A percentile compares a stretch with the other conserved stretches of the same genome.
phyloP scores from a whole-genome alignment of 768 basidiomycete species.

The Boletus coccyginus region DNA sequence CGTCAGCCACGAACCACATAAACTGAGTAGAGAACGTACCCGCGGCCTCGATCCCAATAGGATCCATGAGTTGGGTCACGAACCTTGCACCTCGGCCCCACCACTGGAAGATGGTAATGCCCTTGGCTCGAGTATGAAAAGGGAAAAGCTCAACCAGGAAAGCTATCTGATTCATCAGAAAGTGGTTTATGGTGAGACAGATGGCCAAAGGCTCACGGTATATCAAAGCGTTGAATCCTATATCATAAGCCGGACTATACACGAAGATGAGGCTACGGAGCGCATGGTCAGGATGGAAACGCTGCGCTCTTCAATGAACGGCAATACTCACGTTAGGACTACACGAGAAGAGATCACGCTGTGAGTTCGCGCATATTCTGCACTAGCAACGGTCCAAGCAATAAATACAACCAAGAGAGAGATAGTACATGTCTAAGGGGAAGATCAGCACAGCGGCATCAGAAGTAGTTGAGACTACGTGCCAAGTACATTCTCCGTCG shows the following conservation, averaged over 20 bases:
- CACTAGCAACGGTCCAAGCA: conserved; percentile 17
- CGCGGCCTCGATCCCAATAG: conserved; percentile 14
- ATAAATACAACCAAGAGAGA: conserved; percentile 14
- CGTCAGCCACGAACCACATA: background rate
- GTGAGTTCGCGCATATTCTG: conserved; percentile 8
- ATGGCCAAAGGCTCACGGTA: background rate
- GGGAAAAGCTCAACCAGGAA: conserved; percentile 71
- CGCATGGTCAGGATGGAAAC: background rate
- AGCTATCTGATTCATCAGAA: conserved; percentile 32
- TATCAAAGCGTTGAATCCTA: conserved; percentile 6
- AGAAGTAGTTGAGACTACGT: too few relatives aligned
- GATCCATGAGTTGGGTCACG: conserved; percentile 13
- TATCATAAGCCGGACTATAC: background rate
- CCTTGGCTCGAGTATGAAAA: conserved; percentile 57
- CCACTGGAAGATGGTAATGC: conserved; percentile 60
- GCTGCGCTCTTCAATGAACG: background rate
- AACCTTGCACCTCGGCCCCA: conserved; percentile 41
- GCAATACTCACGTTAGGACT: conserved; percentile 9
- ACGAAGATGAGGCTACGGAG: conserved; percentile 10
- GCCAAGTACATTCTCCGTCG: too few relatives aligned
- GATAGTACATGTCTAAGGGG: conserved; percentile 3
- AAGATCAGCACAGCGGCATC: background rate
- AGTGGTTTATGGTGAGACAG: too few relatives aligned
- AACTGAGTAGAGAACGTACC: background rate
- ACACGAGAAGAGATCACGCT: conserved; percentile 1